Evolutionary conservation across 2,329 filamentous ascomycete species (phyloP).

Genomic region (Fusarium newnesense): DNA sequence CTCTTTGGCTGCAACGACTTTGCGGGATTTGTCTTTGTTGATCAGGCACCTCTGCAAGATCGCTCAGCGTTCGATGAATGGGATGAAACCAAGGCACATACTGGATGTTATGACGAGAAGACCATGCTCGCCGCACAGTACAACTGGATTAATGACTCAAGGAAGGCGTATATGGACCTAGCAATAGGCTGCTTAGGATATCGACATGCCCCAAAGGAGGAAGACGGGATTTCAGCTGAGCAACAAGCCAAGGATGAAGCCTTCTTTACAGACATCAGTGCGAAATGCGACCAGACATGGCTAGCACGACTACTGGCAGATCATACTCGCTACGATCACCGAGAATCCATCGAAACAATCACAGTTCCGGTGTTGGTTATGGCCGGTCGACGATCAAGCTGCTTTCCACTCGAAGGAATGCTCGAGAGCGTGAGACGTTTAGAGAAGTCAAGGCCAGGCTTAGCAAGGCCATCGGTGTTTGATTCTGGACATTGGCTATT

Average conservation of each 20-base stretch:
- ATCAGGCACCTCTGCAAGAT: conserved; percentile 44
- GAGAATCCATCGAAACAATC: conserved; percentile 41
- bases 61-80: conserved; percentile 39
- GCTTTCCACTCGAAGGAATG: conserved; percentile 43
- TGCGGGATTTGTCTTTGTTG: conserved; percentile 43
- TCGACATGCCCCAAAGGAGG: conserved; percentile 35
- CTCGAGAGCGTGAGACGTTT: conserved; percentile 40
- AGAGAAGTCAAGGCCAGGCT: conserved; percentile 30
- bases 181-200: conserved; percentile 42
- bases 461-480: conserved; percentile 38
- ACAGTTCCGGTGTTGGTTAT: conserved; percentile 42
- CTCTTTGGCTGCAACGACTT: conserved; percentile 42
- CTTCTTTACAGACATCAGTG: conserved; percentile 43
- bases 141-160: conserved; percentile 40
- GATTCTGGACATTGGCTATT: conserved; percentile 44
- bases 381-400: conserved; percentile 41
- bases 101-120: conserved; percentile 41
- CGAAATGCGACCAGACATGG: conserved; percentile 41
- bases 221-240: conserved; percentile 35
- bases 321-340: conserved; percentile 44
- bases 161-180: conserved; percentile 38
- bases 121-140: conserved; percentile 38
- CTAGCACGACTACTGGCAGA: conserved; percentile 41
- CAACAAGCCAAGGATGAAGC: conserved; percentile 37
- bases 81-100: conserved; percentile 38